These are phyloP conservation scores for Eutrema japonicum DNA, from an alignment of 345 rosid genomes.

Conservation along the genomic window DNA sequence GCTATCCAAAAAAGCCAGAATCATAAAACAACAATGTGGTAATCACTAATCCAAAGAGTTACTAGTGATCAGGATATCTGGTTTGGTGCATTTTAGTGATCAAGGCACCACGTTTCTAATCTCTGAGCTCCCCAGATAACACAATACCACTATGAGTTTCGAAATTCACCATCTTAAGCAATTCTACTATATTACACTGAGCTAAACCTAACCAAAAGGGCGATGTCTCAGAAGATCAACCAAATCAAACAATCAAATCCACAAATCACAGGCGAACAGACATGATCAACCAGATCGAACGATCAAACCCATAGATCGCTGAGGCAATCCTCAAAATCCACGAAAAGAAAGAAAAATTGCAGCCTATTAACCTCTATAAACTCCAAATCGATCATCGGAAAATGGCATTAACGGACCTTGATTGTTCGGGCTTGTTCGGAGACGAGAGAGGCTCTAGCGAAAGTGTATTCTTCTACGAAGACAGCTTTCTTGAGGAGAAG, in stretches of 20 bases:
- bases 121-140: background rate
- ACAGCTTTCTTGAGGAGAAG: conserved; percentile 89
- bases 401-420: conserved; percentile 54
- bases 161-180: background rate
- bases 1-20: background rate
- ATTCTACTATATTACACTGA: conserved; percentile 6
- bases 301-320: conserved; percentile 11
- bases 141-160: background rate
- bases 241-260: conserved; percentile 24
- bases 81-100: background rate
- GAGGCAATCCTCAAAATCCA: conserved; percentile 7
- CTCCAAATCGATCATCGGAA: background rate
- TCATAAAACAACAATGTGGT: background rate
- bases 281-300: conserved; percentile 30
- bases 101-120: conserved; percentile 2
- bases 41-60: background rate
- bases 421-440: conserved; percentile 92
- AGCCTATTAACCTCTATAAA: background rate
- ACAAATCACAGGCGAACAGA: background rate
- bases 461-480: conserved; percentile 89
- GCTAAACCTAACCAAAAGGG: background rate
- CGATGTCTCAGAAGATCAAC: conserved; percentile 1
- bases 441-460: conserved; percentile 80
- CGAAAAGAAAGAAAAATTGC: background rate
- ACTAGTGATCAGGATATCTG: background rate